Evolutionary conservation across 2,329 filamentous ascomycete genomes (phyloP).

Genomic region (Alternaria triticimaculans): DNA sequence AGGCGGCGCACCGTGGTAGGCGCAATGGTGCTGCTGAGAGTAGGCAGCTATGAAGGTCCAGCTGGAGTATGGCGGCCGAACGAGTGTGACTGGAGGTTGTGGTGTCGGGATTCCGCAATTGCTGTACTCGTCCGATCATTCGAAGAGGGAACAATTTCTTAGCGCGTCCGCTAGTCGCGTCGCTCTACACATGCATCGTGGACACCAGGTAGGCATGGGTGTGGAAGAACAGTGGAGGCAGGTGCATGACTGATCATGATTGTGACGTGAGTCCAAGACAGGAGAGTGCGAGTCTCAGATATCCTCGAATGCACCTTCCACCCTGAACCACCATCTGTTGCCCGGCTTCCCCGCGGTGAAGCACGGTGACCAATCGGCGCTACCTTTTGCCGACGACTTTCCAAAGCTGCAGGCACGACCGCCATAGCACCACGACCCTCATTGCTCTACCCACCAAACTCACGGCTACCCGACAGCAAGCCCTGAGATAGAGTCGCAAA

Average conservation of each 20-base stretch:
- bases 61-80: background rate
- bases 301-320: background rate
- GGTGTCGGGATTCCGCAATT: background rate
- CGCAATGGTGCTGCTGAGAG: constrained; percentile 6
- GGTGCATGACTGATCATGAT: background rate
- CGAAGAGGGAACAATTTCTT: constrained; percentile 5
- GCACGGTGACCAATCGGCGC: constrained; percentile 8
- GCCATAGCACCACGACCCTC: background rate
- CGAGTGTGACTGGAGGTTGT: background rate
- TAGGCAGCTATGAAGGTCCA: background rate
- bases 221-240: no score
- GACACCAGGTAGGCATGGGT: background rate
- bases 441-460: background rate
- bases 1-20: constrained; percentile 20
- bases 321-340: background rate
- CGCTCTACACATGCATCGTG: background rate
- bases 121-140: background rate
- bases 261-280: background rate
- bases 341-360: constrained; percentile 11
- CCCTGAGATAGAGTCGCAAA: constrained; percentile 22
- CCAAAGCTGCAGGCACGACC: constrained; percentile 20
- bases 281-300: background rate
- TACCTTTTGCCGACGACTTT: constrained; percentile 21
- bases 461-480: background rate
- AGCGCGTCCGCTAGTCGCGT: constrained; percentile 13